phyloP scores from a whole-genome alignment of 169 alveolate species.

The Plasmodium cynomolgi region DNA sequence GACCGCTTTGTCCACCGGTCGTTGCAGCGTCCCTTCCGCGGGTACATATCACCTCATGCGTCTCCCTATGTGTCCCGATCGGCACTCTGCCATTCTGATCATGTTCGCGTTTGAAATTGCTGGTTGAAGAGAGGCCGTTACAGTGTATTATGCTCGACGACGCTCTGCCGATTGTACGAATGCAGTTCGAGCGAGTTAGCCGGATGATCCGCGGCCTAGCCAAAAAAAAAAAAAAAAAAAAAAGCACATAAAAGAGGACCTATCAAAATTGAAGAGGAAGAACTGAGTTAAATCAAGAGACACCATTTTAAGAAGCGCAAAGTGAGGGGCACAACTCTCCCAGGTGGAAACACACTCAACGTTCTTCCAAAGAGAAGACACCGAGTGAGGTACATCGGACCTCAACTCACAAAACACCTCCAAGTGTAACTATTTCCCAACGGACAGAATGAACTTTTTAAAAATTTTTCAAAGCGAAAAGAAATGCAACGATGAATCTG shows the following conservation, averaged over 20 bases:
- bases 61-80: neutral
- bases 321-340: neutral
- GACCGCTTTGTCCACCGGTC: neutral
- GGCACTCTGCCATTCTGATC: neutral
- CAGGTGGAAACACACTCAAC: neutral
- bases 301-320: neutral
- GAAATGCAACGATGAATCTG: neutral
- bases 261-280: neutral
- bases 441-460: neutral
- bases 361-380: neutral
- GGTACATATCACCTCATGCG: no score
- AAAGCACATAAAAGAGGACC: neutral
- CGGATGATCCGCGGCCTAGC: neutral
- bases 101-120: neutral
- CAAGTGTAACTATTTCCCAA: neutral
- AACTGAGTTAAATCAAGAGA: neutral
- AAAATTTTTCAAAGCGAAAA: neutral
- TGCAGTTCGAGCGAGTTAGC: neutral
- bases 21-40: neutral
- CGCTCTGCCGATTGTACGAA: neutral
- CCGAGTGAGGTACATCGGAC: neutral
- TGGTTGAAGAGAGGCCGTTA: neutral
- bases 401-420: neutral
- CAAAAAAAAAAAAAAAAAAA: neutral
- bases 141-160: neutral